phyloP scores from a whole-genome alignment of 139 green algal species.

The Haematococcus sp. region DNA sequence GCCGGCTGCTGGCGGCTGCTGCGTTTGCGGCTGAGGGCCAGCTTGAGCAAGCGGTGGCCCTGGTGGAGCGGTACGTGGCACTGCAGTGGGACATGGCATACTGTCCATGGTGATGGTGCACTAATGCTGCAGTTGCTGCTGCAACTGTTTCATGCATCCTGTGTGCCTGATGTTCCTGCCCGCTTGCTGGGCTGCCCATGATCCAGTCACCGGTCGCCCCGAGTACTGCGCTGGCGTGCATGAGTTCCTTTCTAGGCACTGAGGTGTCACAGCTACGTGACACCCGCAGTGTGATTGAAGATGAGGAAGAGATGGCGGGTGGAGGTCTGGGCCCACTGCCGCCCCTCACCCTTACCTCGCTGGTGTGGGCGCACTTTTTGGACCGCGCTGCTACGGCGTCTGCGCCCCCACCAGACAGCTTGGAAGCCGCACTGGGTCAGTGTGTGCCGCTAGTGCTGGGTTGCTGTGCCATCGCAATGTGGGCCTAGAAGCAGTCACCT shows the following conservation, averaged over 20 bases:
- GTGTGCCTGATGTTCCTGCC: too few relatives aligned
- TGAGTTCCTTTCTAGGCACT: too few relatives aligned
- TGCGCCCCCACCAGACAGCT: background rate
- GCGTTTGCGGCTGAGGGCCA: background rate
- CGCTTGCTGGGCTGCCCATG: too few relatives aligned
- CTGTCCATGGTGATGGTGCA: background rate
- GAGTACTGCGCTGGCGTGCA: too few relatives aligned
- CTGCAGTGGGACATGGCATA: too few relatives aligned
- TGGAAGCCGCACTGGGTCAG: too few relatives aligned
- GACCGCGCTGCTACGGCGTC: background rate
- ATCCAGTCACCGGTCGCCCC: too few relatives aligned
- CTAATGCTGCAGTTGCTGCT: background rate
- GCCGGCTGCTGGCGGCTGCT: background rate
- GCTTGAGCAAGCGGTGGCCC: slow-evolving; percentile 4
- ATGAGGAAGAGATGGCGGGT: slow-evolving; percentile 3
- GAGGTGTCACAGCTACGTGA: too few relatives aligned
- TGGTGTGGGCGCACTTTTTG: background rate
- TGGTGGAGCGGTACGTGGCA: background rate
- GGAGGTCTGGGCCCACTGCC: background rate
- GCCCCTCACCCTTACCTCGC: background rate
- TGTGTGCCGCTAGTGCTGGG: too few relatives aligned
- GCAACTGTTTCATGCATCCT: too few relatives aligned
- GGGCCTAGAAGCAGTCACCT: too few relatives aligned
- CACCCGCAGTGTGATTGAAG: slow-evolving; percentile 4
- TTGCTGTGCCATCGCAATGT: too few relatives aligned